Evolutionary conservation across 108 stramenopile genomes (phyloP), one percentile per base, ranked within the genome.

Genomic region (Chaetoceros tenuissimus): DNA sequence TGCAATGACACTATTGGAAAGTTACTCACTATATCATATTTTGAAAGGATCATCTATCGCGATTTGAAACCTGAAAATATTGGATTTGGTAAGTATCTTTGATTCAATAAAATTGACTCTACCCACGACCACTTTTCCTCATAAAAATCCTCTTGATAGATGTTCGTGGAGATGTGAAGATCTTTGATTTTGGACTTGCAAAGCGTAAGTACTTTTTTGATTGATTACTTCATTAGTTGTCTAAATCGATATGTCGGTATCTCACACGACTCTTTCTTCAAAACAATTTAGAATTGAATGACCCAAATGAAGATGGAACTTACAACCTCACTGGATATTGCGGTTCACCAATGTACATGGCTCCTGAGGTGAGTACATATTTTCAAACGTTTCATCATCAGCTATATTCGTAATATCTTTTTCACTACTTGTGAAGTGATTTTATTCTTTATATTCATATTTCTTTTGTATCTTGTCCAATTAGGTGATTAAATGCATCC

Each of bases 151-250:
- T 13, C 34, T 40, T 40, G 5, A 40, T 5, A 47, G 73, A 74
- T 66, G 68, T 74, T 44, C 63, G 73, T 17, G 68, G 69, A 45
- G 64, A 69, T 45, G 30, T 74, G 21, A 74, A 74, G 65, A 66
- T 67, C 13, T 40, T 40, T 40, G 34, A 40, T 13, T 40, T 40
- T 40, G 34, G 34, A 13, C 34, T 40, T 40, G 34, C 34, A 40
- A 40, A 40, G 34, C n/a, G n/a, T n/a, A n/a, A n/a, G n/a, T n/a
- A n/a, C n/a, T n/a, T n/a, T n/a, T n/a, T n/a, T n/a, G n/a, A n/a
- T n/a, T n/a, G n/a, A n/a, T n/a, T n/a, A n/a, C n/a, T n/a, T n/a
- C n/a, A n/a, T n/a, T n/a, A n/a, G n/a, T n/a, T n/a, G n/a, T n/a
- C n/a, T n/a, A n/a, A n/a, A n/a, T n/a, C n/a, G n/a, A n/a, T n/a